phyloP scores from a whole-genome alignment of 2,329 filamentous ascomycete species.

The Elsinoe necatrix region DNA sequence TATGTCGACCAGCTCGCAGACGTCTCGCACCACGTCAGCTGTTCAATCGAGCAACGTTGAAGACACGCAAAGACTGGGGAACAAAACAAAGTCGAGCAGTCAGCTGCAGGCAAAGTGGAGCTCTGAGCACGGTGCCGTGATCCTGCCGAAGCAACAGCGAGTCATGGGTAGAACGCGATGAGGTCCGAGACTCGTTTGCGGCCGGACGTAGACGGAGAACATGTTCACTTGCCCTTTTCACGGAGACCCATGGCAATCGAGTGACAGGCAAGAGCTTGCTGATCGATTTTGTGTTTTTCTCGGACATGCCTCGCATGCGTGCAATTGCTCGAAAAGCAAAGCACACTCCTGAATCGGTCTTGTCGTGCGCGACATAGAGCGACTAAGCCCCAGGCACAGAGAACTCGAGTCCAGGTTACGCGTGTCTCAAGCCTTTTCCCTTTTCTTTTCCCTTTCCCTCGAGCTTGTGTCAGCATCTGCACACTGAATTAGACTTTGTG shows the following conservation, averaged over 20 bases:
- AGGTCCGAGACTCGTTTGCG: background rate
- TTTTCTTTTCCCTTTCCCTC: constrained; percentile 6
- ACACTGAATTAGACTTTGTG: background rate
- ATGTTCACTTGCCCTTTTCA: background rate
- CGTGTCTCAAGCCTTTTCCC: constrained; percentile 12
- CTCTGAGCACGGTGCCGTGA: background rate
- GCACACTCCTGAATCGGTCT: background rate
- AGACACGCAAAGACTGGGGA: too few species aligned
- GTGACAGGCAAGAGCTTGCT: background rate
- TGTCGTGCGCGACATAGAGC: background rate
- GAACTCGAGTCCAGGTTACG: background rate
- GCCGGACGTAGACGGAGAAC: background rate
- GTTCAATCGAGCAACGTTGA: too few species aligned
- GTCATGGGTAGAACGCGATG: background rate
- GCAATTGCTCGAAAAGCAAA: background rate
- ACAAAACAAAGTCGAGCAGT: too few species aligned
- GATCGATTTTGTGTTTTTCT: background rate
- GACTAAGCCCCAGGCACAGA: background rate
- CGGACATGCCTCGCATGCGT: background rate
- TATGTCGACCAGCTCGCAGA: too few species aligned
- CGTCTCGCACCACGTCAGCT: too few species aligned
- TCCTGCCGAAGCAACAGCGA: background rate
- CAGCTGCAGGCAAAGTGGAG: background rate
- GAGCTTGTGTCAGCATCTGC: background rate
- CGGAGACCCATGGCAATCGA: background rate